phyloP scores from a whole-genome alignment of 2,329 filamentous ascomycete species.

The Nigrograna mackinnonii region DNA sequence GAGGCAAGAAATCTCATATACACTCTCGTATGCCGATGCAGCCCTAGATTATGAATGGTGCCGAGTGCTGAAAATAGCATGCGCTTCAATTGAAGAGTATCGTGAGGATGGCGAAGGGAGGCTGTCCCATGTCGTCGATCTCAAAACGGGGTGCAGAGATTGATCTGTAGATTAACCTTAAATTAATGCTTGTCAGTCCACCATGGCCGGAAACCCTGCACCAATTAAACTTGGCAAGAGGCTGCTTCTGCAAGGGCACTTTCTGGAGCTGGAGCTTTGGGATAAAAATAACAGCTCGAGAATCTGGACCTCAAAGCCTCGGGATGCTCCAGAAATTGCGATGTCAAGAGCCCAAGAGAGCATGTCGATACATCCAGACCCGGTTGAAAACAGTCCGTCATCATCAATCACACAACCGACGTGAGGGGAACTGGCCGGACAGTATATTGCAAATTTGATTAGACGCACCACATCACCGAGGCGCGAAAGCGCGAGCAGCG shows the following conservation, averaged over 20 bases:
- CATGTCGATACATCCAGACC: conserved; percentile 28
- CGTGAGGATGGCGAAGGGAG: conserved; percentile 19
- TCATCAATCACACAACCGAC: too few relatives aligned
- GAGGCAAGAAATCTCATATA: conserved; percentile 26
- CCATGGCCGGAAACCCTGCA: conserved; percentile 21
- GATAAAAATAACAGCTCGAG: conserved; percentile 32
- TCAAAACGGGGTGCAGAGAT: conserved; percentile 36
- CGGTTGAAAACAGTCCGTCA: too few relatives aligned
- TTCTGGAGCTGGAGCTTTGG: conserved; percentile 16
- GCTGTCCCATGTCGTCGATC: conserved; percentile 34
- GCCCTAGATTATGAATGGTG: conserved; percentile 23
- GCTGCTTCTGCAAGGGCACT: conserved; percentile 31
- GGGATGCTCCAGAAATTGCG: background rate
- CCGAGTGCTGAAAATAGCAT: conserved; percentile 31
- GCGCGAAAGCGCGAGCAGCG: conserved; percentile 14
- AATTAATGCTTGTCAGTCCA: conserved; percentile 43
- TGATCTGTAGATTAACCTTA: conserved; percentile 43
- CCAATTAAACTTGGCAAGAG: conserved; percentile 30
- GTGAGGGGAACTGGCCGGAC: too few relatives aligned
- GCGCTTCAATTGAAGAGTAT: conserved; percentile 14
- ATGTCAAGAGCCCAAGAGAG: conserved; percentile 5
- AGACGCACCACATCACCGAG: conserved; percentile 24
- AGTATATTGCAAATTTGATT: conserved; percentile 41
- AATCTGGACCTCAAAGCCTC: background rate
- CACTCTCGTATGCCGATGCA: conserved; percentile 24